Percentiles rank a stretch among this genome's conserved stretches.
These are phyloP conservation scores for Yamadazyma sp. DNA, from an alignment of 1,139 yeast genomes.

Conservation along the genomic window DNA sequence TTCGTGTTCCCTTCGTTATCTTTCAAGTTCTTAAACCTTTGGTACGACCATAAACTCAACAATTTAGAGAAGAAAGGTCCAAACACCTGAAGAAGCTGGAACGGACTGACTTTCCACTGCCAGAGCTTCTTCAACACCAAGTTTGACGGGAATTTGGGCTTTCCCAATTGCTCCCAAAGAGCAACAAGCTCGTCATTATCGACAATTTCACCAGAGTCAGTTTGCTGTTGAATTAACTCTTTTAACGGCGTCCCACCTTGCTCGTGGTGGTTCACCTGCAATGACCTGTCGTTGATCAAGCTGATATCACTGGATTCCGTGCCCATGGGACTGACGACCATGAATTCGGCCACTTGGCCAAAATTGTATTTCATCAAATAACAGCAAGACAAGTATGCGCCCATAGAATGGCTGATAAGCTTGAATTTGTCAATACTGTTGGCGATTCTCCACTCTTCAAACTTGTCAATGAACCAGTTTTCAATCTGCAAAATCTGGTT, in stretches of 20 bases:
- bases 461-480: conserved; percentile 43
- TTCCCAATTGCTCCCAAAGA: conserved; percentile 37
- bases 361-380: conserved; percentile 42
- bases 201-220: conserved; percentile 15
- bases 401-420: conserved; percentile 46
- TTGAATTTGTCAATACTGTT: conserved; percentile 28
- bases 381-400: conserved; percentile 42
- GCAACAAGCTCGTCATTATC: conserved; percentile 22
- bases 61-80: conserved; percentile 45
- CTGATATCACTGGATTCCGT: conserved; percentile 41
- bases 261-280: conserved; percentile 35
- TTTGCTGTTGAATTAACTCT: conserved; percentile 24
- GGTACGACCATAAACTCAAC: conserved; percentile 45
- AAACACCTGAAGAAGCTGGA: conserved; percentile 36
- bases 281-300: conserved; percentile 31
- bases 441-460: conserved; percentile 38
- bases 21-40: conserved; percentile 35
- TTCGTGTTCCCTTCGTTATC: conserved; percentile 17
- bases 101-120: conserved; percentile 42
- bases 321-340: conserved; percentile 48
- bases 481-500: conserved; percentile 36
- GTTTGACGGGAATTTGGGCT: conserved; percentile 41
- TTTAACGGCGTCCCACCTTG: conserved; percentile 27
- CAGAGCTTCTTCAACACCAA: conserved; percentile 34
- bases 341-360: conserved; percentile 27